A percentile compares a stretch with the other conserved stretches of the same genome.
Conservation (phyloP, 2,329 filamentous ascomycete genomes). For the Colletotrichum sp. region DNA sequence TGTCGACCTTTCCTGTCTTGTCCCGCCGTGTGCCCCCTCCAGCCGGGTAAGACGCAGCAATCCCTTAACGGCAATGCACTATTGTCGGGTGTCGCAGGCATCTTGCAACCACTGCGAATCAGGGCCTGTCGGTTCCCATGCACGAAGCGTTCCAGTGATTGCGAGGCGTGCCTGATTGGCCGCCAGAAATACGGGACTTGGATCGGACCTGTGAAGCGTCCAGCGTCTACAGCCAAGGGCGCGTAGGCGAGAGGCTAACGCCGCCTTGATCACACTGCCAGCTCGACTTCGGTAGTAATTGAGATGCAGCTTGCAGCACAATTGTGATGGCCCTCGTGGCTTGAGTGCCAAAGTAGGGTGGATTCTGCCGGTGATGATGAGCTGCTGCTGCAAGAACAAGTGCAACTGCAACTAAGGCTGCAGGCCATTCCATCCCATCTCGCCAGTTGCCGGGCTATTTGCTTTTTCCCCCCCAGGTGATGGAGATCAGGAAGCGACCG, state of each 20-base stretch:
- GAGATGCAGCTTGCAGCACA: constrained; percentile 6
- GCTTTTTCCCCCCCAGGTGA: neutral
- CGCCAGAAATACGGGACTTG: constrained; percentile 17
- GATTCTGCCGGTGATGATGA: neutral
- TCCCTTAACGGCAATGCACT: constrained; percentile 14
- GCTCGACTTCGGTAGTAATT: neutral
- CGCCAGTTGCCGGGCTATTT: neutral
- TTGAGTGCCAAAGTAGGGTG: neutral
- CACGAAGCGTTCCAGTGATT: constrained; percentile 46
- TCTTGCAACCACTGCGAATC: constrained; percentile 40
- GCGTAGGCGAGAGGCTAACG: constrained; percentile 35
- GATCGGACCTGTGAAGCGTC: constrained; percentile 12
- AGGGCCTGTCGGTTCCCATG: constrained; percentile 40
- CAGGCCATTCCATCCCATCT: constrained; percentile 1
- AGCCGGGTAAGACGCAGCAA: constrained; percentile 1
- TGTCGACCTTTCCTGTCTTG: neutral
- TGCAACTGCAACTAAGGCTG: constrained; percentile 2
- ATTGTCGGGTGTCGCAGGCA: constrained; percentile 19
- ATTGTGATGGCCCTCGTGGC: constrained; percentile 7
- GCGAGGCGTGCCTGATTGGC: constrained; percentile 41
- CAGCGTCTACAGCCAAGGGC: constrained; percentile 38
- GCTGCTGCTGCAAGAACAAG: neutral
- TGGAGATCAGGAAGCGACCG: neutral
- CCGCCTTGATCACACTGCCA: constrained; percentile 10
- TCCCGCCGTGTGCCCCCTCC: neutral